Conservation (phyloP, 441 rosid species). For the Dalechampia spathulata region DNA sequence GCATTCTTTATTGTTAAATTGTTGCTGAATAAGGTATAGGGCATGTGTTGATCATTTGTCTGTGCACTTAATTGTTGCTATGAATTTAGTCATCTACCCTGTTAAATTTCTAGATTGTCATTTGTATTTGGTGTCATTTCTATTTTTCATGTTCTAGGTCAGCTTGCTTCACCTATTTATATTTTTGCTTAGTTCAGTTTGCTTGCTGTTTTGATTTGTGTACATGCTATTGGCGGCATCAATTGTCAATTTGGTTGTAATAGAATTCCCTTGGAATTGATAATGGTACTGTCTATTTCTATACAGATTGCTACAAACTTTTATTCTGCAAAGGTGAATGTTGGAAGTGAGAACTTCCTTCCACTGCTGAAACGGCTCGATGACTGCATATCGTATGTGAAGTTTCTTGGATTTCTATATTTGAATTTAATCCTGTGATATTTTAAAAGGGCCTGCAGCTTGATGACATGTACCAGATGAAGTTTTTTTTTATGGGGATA, state of each 20-base stretch:
- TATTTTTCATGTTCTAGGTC: background rate
- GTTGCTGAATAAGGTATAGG: no score
- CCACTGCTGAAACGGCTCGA: conserved; percentile 88
- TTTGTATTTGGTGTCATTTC: background rate
- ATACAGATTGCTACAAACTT: conserved; percentile 81
- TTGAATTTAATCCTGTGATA: background rate
- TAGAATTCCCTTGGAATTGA: background rate
- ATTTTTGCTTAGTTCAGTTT: background rate
- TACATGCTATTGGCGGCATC: background rate
- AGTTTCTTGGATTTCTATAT: conserved; percentile 3
- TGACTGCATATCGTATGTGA: conserved; percentile 87
- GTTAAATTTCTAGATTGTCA: background rate
- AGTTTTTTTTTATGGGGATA: background rate
- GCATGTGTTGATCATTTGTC: background rate
- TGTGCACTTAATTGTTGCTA: background rate
- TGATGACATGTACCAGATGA: background rate
- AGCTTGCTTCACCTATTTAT: background rate
- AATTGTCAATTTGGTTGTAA: background rate
- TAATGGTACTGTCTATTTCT: conserved; percentile 13
- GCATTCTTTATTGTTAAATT: no score
- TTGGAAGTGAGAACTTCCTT: conserved; percentile 74
- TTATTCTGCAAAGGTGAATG: conserved; percentile 81
- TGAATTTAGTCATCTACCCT: background rate
- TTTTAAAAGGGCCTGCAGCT: background rate
- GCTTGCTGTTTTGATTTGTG: background rate